Conservation (phyloP, 192 early-diverging fungal genomes). For the Backusella mclennaniae region DNA sequence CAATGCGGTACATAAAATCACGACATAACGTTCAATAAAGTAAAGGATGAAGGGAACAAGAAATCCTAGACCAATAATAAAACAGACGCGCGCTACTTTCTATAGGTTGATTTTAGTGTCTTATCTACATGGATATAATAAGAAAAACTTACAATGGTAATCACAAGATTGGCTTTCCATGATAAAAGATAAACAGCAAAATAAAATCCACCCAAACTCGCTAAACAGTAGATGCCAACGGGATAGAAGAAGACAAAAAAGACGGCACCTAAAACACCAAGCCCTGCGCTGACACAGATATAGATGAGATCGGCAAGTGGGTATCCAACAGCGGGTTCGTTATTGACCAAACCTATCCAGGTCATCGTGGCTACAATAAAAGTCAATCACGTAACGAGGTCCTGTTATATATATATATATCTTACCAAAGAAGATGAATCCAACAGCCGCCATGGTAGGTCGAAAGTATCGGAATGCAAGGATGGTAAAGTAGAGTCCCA, state of each 20-base stretch:
- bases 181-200: conserved; percentile 33
- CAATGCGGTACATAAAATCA: conserved; percentile 49
- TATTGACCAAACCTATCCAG: conserved; percentile 36
- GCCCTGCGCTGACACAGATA: conserved; percentile 30
- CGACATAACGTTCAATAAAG: conserved; percentile 32
- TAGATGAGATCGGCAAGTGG: conserved; percentile 24
- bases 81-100: conserved; percentile 37
- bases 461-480: conserved; percentile 52
- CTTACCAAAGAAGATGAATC: conserved; percentile 51
- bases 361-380: conserved; percentile 25
- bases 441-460: conserved; percentile 42
- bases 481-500: conserved; percentile 47
- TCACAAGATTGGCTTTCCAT: conserved; percentile 35
- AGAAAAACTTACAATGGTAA: conserved; percentile 22
- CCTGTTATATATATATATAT: background rate
- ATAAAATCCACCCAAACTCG: conserved; percentile 34
- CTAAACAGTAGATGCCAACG: conserved; percentile 65
- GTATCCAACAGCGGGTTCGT: conserved; percentile 35
- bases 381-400: background rate
- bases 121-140: background rate
- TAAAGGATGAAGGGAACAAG: conserved; percentile 29
- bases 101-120: background rate
- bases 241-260: conserved; percentile 42
- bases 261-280: conserved; percentile 34
- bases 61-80: conserved; percentile 33